Percentiles rank a stretch among this genome's conserved stretches.
phyloP scores from a whole-genome alignment of 805 yeast genomes.

The Yarrowia divulgata region DNA sequence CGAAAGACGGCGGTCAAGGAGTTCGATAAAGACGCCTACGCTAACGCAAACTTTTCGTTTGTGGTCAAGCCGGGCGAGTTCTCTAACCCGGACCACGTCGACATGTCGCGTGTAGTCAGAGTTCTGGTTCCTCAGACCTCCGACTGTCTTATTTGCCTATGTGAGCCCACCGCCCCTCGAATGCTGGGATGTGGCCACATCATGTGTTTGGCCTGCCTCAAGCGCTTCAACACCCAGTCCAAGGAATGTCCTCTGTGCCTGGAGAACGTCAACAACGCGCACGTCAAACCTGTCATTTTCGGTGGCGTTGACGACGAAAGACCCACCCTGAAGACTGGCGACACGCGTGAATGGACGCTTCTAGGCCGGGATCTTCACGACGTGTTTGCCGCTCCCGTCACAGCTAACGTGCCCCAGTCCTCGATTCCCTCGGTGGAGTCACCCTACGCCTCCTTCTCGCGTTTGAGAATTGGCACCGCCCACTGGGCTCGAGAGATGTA shows the following conservation, averaged over 20 bases:
- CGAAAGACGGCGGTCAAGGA: slow-evolving; percentile 4
- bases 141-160: slow-evolving; percentile 90
- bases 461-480: slow-evolving; percentile 72
- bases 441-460: slow-evolving; percentile 55
- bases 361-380: slow-evolving; percentile 58
- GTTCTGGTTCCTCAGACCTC: slow-evolving; percentile 74
- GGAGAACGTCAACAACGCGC: slow-evolving; percentile 60
- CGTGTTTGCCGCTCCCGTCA: slow-evolving; percentile 43
- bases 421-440: slow-evolving; percentile 34
- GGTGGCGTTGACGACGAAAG: slow-evolving; percentile 62
- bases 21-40: slow-evolving; percentile 51
- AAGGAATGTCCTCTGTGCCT: slow-evolving; percentile 86
- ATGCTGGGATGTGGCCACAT: slow-evolving; percentile 96
- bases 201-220: slow-evolving; percentile 81
- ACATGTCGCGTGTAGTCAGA: slow-evolving; percentile 66
- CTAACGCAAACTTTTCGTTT: slow-evolving; percentile 85
- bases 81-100: slow-evolving; percentile 67
- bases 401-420: slow-evolving; percentile 22
- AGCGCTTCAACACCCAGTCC: slow-evolving; percentile 66
- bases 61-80: slow-evolving; percentile 73
- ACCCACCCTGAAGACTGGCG: slow-evolving; percentile 60
- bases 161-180: slow-evolving; percentile 88
- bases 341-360: slow-evolving; percentile 65
- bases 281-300: slow-evolving; percentile 69
- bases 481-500: slow-evolving; percentile 62